A percentile compares a stretch with the other conserved stretches of the same genome.
These are phyloP conservation scores for Termitomyces sp. DNA, from an alignment of 768 basidiomycete genomes.

Conservation along the genomic window DNA sequence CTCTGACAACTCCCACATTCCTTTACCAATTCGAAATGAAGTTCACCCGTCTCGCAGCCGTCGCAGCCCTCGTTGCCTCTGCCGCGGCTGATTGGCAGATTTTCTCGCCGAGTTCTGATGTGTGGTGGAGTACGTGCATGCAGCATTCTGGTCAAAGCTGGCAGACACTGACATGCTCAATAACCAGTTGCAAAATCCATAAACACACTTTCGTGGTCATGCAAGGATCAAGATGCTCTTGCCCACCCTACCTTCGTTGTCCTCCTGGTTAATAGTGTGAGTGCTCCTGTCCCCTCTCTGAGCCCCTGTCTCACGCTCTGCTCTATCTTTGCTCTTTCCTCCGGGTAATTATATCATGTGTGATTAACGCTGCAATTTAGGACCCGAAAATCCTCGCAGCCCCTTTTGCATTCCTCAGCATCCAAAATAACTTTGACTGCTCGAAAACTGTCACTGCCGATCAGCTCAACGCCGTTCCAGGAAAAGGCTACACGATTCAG, in stretches of 20 bases:
- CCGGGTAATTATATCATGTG: not conserved
- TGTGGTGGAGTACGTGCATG: constrained; percentile 62
- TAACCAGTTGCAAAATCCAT: constrained; percentile 48
- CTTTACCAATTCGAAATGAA: constrained; percentile 10
- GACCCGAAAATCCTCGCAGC: constrained; percentile 34
- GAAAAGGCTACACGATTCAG: constrained; percentile 45
- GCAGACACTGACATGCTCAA: not conserved
- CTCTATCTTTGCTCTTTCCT: not conserved
- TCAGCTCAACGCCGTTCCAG: constrained; percentile 38
- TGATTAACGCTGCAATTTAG: constrained; percentile 5
- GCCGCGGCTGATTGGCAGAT: constrained; percentile 42
- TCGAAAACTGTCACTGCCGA: constrained; percentile 49
- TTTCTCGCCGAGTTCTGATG: constrained; percentile 38
- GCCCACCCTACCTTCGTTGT: constrained; percentile 42
- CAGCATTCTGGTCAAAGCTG: not conserved
- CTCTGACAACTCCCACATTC: constrained; percentile 12
- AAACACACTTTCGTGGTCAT: constrained; percentile 64
- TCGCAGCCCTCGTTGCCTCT: constrained; percentile 35
- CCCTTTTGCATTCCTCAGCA: constrained; percentile 46
- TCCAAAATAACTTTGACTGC: constrained; percentile 56
- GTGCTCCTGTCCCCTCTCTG: not conserved
- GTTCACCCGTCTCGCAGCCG: constrained; percentile 26
- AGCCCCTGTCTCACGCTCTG: too few species aligned
- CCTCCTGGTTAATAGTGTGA: constrained; percentile 41
- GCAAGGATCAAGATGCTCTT: constrained; percentile 32